Base-by-base conservation (phyloP, 257 asterid species). In the Solanum verrucosum region DNA sequence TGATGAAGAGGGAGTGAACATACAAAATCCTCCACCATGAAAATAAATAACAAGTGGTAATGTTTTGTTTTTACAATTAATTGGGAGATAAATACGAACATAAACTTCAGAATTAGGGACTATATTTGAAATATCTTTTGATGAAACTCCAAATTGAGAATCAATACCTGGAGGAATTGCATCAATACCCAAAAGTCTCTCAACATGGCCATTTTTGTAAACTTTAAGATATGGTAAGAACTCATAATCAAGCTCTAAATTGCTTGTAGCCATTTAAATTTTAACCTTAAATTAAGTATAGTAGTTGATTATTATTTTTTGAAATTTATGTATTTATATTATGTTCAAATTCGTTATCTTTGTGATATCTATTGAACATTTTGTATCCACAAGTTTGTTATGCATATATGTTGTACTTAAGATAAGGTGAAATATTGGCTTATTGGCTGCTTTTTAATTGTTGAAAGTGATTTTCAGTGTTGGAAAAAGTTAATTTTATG, bases 11-110 rank as follows among this genome's bases (percentile, higher is more conserved):
- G 94, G 89, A 23, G 93, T 88, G 15, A 84, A 92, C 4, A 86
- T 70, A 15, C 60, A 84, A 31, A 87, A 91, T 5, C 84, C 91
- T 5, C 96, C 92, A 35, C 96, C 96, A 35, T 93, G 96, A 21
- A 88, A 89, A 84, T 89, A 92, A 75, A 93, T 49, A 20, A 92
- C n/a, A 5, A 93, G 90, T 56, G 94, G 93, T 6, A 90, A 33
- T 87, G 90, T 92, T 13, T 60, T 23, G 11, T 27, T 27, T 4
- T 18, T n/a, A 1, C 75, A 82, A 46, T 59, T 86, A 68, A 9
- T 46, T 10, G 94, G 95, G 15, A 89, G 21, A 87, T 49, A 94
- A 7, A 93, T 87, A 6, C 93, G 52, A 8, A 89, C 91, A 1
- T 93, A 89, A 1, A 92, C 87, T 38, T 59, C 21, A 77, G 35